phyloP scores from a whole-genome alignment of 139 green algal species.

The Protoeuglena noctilucae region DNA sequence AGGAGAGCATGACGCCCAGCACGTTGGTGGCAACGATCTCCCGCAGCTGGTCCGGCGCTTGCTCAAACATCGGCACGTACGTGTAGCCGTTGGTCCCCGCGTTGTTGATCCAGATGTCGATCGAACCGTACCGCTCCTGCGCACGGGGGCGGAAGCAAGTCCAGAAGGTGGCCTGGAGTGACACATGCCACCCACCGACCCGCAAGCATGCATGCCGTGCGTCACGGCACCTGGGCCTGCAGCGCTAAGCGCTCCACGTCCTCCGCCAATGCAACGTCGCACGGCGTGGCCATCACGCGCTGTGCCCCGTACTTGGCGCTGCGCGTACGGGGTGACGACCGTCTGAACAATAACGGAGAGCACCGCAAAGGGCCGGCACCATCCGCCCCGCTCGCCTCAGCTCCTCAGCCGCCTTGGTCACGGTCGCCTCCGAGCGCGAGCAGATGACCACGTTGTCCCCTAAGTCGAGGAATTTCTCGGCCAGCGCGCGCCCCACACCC shows the following conservation, averaged over 20 bases:
- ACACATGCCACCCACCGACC: no score
- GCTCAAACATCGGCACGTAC: conserved; percentile 49
- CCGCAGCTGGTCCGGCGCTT: conserved; percentile 41
- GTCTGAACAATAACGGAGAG: not conserved
- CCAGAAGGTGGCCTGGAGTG: no score
- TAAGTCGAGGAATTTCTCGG: conserved; percentile 48
- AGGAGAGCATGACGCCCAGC: conserved; percentile 76
- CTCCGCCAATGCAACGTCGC: conserved; percentile 35
- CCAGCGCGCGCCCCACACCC: conserved; percentile 54
- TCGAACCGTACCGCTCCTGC: conserved; percentile 21
- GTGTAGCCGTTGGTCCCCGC: conserved; percentile 76
- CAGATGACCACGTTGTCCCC: conserved; percentile 61
- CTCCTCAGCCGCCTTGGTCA: conserved; percentile 29
- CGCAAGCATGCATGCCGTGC: no score
- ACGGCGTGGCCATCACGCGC: conserved; percentile 25
- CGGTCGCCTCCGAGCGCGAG: conserved; percentile 29
- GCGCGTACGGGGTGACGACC: not conserved
- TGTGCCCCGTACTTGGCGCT: not conserved
- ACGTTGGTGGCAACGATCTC: conserved; percentile 81
- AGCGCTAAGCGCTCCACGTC: conserved; percentile 47
- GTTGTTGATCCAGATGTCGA: conserved; percentile 69
- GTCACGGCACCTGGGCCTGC: conserved; percentile 37
- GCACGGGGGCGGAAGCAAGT: no score
- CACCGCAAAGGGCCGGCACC: not conserved
- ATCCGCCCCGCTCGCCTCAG: conserved; percentile 16